Evolutionary conservation across 192 early-diverging fungal genomes (phyloP), one percentile per base, ranked within the genome.

Genomic region (Coemansia guatemalensis): DNA sequence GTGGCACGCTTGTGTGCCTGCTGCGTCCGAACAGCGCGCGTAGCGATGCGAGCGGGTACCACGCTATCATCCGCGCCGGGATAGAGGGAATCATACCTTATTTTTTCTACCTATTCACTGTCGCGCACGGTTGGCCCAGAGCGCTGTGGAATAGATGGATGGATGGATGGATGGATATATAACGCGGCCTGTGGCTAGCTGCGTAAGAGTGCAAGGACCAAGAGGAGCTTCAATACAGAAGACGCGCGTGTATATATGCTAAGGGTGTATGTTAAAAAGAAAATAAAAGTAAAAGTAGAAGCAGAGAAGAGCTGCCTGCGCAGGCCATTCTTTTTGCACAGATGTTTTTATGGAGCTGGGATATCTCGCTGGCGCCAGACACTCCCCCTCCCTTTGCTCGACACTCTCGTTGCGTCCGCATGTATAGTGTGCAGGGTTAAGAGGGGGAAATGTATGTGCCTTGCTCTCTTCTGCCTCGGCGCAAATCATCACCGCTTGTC

Each of bases 401-500:
- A 44, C 64, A 72, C 69, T 72, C 69, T 72, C 69, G 52, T 24
- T 54, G 58, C 14, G 33, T 23, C 22, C 48, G 3, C 2, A 53
- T n/a, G 69, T 72, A 72, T 72, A 72, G 69, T 71, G 62, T 58
- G 52, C 61, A 58, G 53, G 53, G 61, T n/a, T 21, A 52, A 47
- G 47, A 49, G 23, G 53, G 21, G 57, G n/a, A 59, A 58, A 47
- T 59, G 32, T 29, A 62, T 62, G 60, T 62, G 48, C 23, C 20
- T 22, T 21, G 44, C 47, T 66, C 56, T 59, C 39, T 53, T 54
- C 51, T 24, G 44, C 54, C 63, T 65, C 26, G 5, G 32, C 51
- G 33, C 24, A 39, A 60, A 58, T 58, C 57, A 47, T 59, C 57
- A 41, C 35, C 53, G 35, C 44, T 52, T 27, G 47, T 58, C 39